Conservation (phyloP, 139 green algal genomes). For the Chlorella sp. region DNA sequence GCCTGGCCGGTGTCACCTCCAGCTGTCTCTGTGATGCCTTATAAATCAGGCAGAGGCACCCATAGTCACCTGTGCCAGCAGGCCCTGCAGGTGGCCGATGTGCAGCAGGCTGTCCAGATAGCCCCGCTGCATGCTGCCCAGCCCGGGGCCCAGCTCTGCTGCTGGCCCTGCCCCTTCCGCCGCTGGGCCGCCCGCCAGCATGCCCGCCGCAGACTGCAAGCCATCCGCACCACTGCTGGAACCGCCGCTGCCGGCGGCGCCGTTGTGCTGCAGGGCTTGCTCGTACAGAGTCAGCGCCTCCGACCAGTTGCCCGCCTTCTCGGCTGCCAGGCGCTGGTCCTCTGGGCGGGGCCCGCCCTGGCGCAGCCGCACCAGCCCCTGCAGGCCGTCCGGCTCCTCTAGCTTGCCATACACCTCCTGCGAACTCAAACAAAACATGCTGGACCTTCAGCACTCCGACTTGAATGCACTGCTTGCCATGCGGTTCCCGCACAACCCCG, state of each 20-base stretch:
- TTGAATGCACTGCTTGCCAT: no score
- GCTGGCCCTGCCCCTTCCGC: background rate
- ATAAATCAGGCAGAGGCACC: background rate
- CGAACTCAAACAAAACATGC: background rate
- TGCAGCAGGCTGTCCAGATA: conserved; percentile 75
- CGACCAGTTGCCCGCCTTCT: conserved; percentile 89
- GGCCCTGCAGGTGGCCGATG: conserved; percentile 80
- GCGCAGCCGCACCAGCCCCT: conserved; percentile 76
- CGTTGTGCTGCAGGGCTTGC: conserved; percentile 52
- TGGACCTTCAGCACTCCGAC: no score
- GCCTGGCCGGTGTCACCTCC: no score
- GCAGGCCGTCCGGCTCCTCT: conserved; percentile 92
- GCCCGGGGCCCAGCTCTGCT: background rate
- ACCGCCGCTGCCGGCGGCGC: background rate
- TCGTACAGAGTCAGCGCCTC: conserved; percentile 91
- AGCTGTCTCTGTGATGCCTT: no score
- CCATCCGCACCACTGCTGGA: background rate
- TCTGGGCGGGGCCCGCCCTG: conserved; percentile 59
- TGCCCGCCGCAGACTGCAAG: background rate
- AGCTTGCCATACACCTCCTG: conserved; percentile 89
- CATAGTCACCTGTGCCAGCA: conserved; percentile 75
- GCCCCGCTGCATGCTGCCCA: conserved; percentile 56
- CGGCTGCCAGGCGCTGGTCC: conserved; percentile 73
- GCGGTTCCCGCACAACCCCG: no score
- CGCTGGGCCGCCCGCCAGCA: background rate